Evolutionary conservation across 2,329 filamentous ascomycete species (phyloP).

Genomic region (Atkinsonella texensis): DNA sequence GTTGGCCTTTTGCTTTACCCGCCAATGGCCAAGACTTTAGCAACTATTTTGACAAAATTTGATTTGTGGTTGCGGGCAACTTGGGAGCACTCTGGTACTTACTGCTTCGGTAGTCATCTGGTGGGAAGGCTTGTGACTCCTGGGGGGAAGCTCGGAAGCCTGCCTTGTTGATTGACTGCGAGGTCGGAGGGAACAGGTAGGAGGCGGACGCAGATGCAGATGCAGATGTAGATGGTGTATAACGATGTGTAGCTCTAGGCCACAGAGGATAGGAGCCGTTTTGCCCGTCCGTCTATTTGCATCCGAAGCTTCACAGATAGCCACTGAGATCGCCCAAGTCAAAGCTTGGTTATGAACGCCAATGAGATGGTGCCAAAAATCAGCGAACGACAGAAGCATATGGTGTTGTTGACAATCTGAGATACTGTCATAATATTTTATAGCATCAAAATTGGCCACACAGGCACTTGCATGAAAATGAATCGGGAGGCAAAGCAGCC

Average conservation of each 20-base stretch:
- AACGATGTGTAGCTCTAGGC: background rate
- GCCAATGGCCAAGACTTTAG: background rate
- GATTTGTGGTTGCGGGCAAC: background rate
- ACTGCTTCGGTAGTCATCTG: constrained; percentile 14
- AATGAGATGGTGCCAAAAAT: background rate
- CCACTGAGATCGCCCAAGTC: background rate
- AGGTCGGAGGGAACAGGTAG: background rate
- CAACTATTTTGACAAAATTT: background rate
- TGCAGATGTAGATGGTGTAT: background rate
- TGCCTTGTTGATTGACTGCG: background rate
- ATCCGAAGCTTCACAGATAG: background rate
- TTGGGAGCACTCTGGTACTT: constrained; percentile 6
- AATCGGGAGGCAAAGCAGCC: background rate
- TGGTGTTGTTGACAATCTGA: background rate
- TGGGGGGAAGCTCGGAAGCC: background rate
- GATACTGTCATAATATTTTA: background rate
- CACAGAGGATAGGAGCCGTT: background rate
- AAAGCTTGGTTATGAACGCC: background rate
- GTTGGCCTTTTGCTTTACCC: constrained; percentile 25
- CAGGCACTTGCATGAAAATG: background rate
- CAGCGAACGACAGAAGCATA: background rate
- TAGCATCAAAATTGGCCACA: background rate
- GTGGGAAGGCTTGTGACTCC: background rate
- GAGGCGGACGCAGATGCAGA: too few species aligned
- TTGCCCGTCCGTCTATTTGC: background rate